Evolutionary conservation across 179 eudicot species (phyloP), one percentile per base, ranked within the genome.

Genomic region (Heliamphora pulchella): DNA sequence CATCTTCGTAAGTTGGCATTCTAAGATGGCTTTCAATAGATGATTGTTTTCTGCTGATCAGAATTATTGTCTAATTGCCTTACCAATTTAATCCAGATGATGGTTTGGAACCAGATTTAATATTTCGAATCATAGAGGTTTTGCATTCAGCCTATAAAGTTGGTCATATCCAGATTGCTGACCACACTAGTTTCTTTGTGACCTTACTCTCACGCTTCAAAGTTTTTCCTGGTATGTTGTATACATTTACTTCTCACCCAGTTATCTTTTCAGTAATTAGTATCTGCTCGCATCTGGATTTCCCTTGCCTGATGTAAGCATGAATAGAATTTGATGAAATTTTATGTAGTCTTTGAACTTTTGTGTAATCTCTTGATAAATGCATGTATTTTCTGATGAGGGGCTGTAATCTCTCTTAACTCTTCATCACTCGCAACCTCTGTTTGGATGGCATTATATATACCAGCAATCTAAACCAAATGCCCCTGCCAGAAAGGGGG

Each of bases 171-270:
- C 87, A 84, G 84, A 84, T 87, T 85, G 91, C 89, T 18, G 97
- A 96, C 71, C 89, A 88, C 66, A 83, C 86, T 80, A 96, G 99
- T 86, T 92, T 96, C 91, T 89, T 92, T 87, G 80, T 94, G 82
- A 94, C 99, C 53, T 82, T 96, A 83, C 86, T 94, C 63, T 87
- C 98, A 43, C 88, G 87, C 81, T 89, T 87, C 82, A 87, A 84
- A 87, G 87, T 87, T 59, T 76, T 55, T 76, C 85, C 89, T 51
- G 99, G 98, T 93, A 93, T 5, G 62, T 78, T 22, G 75, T 44
- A 20, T 63, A 8, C 3, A n/a, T 31, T 54, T 67, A 39, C 66
- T 46, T 64, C 13, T 71, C n/a, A 9, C 17, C 20, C 39, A 31
- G 3, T 53, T 66, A 67, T 67, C 18, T 39, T 13, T 76, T 13